These are phyloP conservation scores for Picochlorum sp. DNA, from an alignment of 139 green algal species.

Conservation along the genomic window DNA sequence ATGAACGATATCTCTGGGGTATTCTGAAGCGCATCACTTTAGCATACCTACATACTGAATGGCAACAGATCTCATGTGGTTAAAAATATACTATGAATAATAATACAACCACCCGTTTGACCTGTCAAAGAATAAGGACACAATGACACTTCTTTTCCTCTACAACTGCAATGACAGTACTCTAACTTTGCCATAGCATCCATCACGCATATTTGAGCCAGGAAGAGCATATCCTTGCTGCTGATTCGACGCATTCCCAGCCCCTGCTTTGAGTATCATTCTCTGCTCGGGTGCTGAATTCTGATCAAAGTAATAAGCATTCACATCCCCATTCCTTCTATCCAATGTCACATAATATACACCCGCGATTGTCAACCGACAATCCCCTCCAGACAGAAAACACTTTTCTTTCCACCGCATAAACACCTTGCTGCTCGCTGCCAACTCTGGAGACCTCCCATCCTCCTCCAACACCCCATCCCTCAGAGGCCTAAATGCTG, in stretches of 20 bases:
- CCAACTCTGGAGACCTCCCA: constrained; percentile 31
- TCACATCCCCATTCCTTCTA: constrained; percentile 40
- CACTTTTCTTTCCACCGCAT: constrained; percentile 80
- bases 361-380: constrained; percentile 63
- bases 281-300: constrained; percentile 53
- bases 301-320: constrained; percentile 69
- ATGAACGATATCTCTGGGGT: too few relatives aligned
- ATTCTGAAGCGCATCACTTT: too few relatives aligned
- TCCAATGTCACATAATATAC: constrained; percentile 67
- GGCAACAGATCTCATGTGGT: too few relatives aligned
- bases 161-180: too few relatives aligned
- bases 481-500: constrained; percentile 33
- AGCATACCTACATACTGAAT: too few relatives aligned
- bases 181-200: too few relatives aligned
- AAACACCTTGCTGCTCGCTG: constrained; percentile 36
- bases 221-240: constrained; percentile 1
- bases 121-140: too few relatives aligned
- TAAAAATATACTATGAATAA: too few relatives aligned
- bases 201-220: neutral
- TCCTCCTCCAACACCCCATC: constrained; percentile 21
- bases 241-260: too few relatives aligned
- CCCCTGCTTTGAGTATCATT: constrained; percentile 32
- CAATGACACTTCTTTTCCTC: too few relatives aligned
- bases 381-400: constrained; percentile 52
- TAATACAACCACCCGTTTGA: too few relatives aligned